Base-by-base conservation (phyloP, 805 yeast genomes). In the Saccharomycopsis sp. region DNA sequence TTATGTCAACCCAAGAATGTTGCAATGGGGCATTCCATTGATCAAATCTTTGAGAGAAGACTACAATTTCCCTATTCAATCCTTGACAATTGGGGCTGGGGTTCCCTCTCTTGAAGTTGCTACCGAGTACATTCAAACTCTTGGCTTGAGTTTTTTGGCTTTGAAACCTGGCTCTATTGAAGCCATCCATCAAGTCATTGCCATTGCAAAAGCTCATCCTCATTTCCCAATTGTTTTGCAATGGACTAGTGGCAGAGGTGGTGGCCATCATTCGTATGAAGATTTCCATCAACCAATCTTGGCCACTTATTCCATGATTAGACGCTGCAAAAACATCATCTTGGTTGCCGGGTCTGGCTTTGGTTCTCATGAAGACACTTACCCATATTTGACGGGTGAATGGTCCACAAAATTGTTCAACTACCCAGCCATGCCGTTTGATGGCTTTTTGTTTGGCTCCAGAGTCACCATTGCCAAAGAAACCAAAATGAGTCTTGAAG, bases 191-290 rank as follows among this genome's bases (percentile, higher is more conserved):
- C 89, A 83, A 62, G 84, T 78, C 52, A 78, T 92, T 53, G 66
- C 80, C 48, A 92, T 92, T 58, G 98, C 99, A 41, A 85, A 83
- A 59, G 88, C 94, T 37, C 94, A 88, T 66, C 98, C 98, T 52
- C 67, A 62, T 49, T 92, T 92, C 88, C 99, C 98, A 50, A 86
- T 92, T 57, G 89, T 92, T 42, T 68, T 92, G 54, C 98, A 92
- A 71, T 92, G 99, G 99, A 92, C 99, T 46, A 98, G 97, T 74
- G 99, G 99, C 64, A 88, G 99, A 75, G 99, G 96, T 69, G 99
- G 99, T 75, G 99, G 99, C 59, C 99, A 92, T 63, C 99, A 92
- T 65, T 89, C 97, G 38, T 92, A 78, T 58, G 99, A 92, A 72
- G 99, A 92, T 68, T 87, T 89, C 92, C 98, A 92, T 64, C 89